phyloP scores from a whole-genome alignment of 2,329 filamentous ascomycete genomes.

The Neobulgaria alba region DNA sequence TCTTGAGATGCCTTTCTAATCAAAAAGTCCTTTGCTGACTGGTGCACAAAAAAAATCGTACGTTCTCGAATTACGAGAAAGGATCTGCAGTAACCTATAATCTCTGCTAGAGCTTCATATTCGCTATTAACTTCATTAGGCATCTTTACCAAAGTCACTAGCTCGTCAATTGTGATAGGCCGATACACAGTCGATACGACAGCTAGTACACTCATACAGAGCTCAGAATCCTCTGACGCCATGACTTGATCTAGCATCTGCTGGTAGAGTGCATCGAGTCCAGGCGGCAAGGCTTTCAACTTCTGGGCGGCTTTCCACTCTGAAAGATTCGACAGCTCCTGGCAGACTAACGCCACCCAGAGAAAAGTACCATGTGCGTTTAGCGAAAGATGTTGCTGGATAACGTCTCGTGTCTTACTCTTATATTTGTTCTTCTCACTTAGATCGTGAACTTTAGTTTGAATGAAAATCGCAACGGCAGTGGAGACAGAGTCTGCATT shows the following conservation, averaged over 20 bases:
- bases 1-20: background rate
- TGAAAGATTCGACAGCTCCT: conserved; percentile 13
- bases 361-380: conserved; percentile 36
- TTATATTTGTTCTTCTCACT: conserved; percentile 2
- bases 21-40: conserved; percentile 29
- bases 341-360: conserved; percentile 35
- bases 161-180: conserved; percentile 18
- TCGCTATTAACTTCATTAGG: conserved; percentile 8
- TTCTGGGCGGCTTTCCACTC: conserved; percentile 9
- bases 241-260: conserved; percentile 25
- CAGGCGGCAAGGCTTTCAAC: conserved; percentile 19
- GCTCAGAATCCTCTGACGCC: conserved; percentile 6
- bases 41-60: conserved; percentile 26
- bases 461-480: conserved; percentile 33
- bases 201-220: conserved; percentile 18
- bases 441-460: conserved; percentile 28
- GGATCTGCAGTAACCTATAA: conserved; percentile 27
- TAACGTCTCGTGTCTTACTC: background rate
- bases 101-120: conserved; percentile 29
- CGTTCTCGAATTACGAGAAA: conserved; percentile 25
- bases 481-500: conserved; percentile 28
- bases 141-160: conserved; percentile 12
- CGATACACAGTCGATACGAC: conserved; percentile 13
- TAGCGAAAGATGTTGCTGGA: background rate
- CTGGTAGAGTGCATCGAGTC: conserved; percentile 22